Evolutionary conservation across 768 basidiomycete species (phyloP).

Genomic region (Mycena polygramma): DNA sequence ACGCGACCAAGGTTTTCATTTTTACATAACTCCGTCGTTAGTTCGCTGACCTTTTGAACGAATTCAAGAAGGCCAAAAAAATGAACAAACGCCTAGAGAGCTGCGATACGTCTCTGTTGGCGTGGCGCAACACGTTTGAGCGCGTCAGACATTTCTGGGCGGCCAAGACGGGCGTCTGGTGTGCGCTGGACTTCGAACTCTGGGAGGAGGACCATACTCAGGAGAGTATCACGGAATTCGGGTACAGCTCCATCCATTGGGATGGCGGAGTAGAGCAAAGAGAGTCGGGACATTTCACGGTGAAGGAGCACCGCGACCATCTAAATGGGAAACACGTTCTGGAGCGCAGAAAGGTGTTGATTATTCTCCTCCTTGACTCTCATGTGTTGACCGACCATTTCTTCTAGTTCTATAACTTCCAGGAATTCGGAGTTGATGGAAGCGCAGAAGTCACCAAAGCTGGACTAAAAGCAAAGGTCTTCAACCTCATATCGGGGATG

Average conservation of each 20-base stretch:
- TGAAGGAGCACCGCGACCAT: constrained; percentile 70
- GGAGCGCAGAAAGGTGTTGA: constrained; percentile 71
- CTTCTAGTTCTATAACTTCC: constrained; percentile 64
- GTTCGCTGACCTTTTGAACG: too few species aligned
- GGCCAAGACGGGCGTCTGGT: constrained; percentile 76
- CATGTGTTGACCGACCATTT: constrained; percentile 3
- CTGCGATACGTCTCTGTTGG: constrained; percentile 63
- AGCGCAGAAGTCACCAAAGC: constrained; percentile 68
- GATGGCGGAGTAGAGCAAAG: constrained; percentile 61
- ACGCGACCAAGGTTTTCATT: constrained; percentile 66
- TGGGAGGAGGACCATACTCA: too few species aligned
- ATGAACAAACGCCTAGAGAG: constrained; percentile 83
- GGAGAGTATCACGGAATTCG: constrained; percentile 90
- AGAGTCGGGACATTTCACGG: constrained; percentile 71
- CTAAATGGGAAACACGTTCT: constrained; percentile 68
- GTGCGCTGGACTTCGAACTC: constrained; percentile 88
- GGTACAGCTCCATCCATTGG: constrained; percentile 76
- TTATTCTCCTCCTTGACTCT: constrained; percentile 25
- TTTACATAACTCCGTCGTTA: too few species aligned
- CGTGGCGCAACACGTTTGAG: constrained; percentile 77
- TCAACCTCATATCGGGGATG: constrained; percentile 57
- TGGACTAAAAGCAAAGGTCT: constrained; percentile 67
- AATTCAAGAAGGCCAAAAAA: constrained; percentile 75
- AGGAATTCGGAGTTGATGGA: constrained; percentile 60
- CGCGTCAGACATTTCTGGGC: constrained; percentile 73